Evolutionary conservation across 169 alveolate genomes (phyloP), one percentile per base, ranked within the genome.

Genomic region (Besnoitia besnoiti): DNA sequence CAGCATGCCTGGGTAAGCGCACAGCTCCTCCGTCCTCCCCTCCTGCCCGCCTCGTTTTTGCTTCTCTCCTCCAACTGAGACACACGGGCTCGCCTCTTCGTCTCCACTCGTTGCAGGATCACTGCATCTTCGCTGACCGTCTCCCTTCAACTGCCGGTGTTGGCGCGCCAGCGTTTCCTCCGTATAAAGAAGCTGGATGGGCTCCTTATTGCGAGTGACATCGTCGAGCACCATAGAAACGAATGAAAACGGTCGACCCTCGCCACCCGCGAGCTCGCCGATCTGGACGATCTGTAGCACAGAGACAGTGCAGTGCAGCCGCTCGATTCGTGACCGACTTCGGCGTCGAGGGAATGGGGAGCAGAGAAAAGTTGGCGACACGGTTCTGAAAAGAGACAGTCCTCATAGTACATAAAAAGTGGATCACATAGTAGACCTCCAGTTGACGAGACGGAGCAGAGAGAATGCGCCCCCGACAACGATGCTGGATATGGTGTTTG

Each of bases 101-200:
- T 51, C 87, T 16, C 7, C 8, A 67, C 10, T 5, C 80, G 47
- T 8, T 2, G 80, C n/a, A 67, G 14, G 42, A 19, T 35, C 46
- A 42, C 80, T 35, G 14, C n/a, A 24, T 5, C 46, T 19, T 67
- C 80, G 39, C 46, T 42, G 19, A 42, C 46, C 46, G 55, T 7
- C 2, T 77, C 35, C 55, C 27, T 1, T 77, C 40, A 27, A 24
- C 59, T 37, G 59, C 49, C 61, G 14, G 40, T 42, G 40, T 55
- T 77, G 87, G 8, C 87, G 87, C 10, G 87, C 30, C 50, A 77
- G 87, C 87, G 87, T 44, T 55, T 77, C 87, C 30, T 77, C 87
- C 33, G 87, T 12, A 39, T 37, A 44, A 35, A 77, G 87, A 19
- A 77, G 87, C 59, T 77, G 87, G 27, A 77, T 55, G 30, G 87